Conservation (phyloP, 208 protist genomes). For the Leishmania mexicana region DNA sequence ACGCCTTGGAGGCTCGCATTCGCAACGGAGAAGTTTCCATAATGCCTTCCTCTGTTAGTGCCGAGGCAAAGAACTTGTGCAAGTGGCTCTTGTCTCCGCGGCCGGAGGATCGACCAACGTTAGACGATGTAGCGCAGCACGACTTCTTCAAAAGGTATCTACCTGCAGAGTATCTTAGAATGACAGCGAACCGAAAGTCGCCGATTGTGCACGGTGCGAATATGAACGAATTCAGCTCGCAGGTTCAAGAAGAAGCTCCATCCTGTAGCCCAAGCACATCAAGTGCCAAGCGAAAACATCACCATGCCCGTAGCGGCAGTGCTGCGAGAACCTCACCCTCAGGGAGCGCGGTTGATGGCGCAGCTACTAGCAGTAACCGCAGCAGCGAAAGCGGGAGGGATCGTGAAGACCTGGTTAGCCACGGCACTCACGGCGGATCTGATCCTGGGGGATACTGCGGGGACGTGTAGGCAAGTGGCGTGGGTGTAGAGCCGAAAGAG, state of each 20-base stretch:
- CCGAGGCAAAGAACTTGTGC: constrained; percentile 61
- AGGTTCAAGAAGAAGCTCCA: constrained; percentile 44
- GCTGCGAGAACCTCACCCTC: constrained; percentile 13
- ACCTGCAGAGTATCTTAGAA: constrained; percentile 46
- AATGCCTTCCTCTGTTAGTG: constrained; percentile 62
- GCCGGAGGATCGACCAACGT: constrained; percentile 61
- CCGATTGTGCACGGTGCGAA: constrained; percentile 42
- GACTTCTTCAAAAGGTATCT: constrained; percentile 63
- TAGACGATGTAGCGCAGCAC: constrained; percentile 73
- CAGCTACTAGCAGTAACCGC: constrained; percentile 23
- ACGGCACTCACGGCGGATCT: background rate
- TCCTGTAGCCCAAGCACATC: constrained; percentile 16
- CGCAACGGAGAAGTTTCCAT: constrained; percentile 45
- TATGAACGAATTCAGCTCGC: constrained; percentile 71
- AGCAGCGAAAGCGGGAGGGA: constrained; percentile 24
- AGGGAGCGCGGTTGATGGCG: constrained; percentile 10
- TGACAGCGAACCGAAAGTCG: constrained; percentile 42
- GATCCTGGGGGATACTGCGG: background rate
- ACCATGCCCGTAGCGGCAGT: background rate
- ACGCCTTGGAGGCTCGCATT: constrained; percentile 59
- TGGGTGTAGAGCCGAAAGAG: background rate
- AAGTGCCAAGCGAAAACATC: constrained; percentile 15
- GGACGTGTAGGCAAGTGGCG: background rate
- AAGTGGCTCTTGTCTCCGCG: constrained; percentile 60
- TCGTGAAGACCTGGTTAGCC: constrained; percentile 10